Evolutionary conservation across 78 protist genomes (phyloP).

Genomic region (Cavenderia fasciculata): DNA sequence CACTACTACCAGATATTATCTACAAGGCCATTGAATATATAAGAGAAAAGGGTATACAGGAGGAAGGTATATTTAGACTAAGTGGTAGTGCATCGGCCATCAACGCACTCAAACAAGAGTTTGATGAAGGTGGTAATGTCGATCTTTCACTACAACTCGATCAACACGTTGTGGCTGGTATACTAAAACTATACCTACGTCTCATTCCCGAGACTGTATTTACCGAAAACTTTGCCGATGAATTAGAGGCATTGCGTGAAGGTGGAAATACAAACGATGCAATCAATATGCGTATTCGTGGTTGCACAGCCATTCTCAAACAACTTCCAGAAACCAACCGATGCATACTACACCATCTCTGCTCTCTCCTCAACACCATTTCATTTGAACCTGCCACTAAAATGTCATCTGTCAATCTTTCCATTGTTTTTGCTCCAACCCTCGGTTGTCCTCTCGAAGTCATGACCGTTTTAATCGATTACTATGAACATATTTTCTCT

Average conservation of each 20-base stretch:
- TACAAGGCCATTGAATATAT: conserved; percentile 53
- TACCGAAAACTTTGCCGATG: conserved; percentile 25
- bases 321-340: conserved; percentile 50
- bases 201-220: conserved; percentile 74
- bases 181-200: conserved; percentile 63
- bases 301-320: conserved; percentile 9
- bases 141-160: conserved; percentile 32
- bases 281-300: conserved; percentile 29
- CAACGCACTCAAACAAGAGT: conserved; percentile 15
- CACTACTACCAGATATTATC: conserved; percentile 61
- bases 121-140: conserved; percentile 30
- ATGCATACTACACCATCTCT: conserved; percentile 47
- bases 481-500: conserved; percentile 52
- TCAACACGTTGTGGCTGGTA: conserved; percentile 69
- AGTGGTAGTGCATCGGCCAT: conserved; percentile 59
- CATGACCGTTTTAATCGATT: conserved; percentile 35
- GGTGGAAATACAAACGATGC: conserved; percentile 54
- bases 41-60: conserved; percentile 24
- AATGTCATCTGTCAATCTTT: conserved; percentile 49
- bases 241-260: conserved; percentile 17
- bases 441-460: conserved; percentile 63
- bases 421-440: conserved; percentile 67
- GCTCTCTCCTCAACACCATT: conserved; percentile 31
- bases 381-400: conserved; percentile 59
- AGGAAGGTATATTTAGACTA: conserved; percentile 58